These are phyloP conservation scores for Gossypium laxum DNA, from an alignment of 441 rosid genomes.

Conservation along the genomic window DNA sequence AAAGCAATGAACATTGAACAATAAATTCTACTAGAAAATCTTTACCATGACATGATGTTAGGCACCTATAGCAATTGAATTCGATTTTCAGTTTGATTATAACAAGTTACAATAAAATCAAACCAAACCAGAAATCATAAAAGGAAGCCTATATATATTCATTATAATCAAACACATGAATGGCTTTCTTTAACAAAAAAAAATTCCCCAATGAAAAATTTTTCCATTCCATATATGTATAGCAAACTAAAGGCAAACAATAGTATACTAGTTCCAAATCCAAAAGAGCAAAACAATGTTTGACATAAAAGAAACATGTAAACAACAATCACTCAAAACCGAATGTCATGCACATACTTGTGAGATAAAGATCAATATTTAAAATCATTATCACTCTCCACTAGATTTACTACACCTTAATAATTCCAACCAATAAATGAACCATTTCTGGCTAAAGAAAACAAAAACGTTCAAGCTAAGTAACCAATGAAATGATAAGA, in stretches of 20 bases:
- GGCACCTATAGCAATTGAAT: neutral
- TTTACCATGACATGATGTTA: conserved; percentile 21
- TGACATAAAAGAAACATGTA: neutral
- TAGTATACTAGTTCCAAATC: neutral
- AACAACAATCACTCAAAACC: neutral
- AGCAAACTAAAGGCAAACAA: neutral
- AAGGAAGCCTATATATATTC: neutral
- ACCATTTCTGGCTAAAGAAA: too few relatives aligned
- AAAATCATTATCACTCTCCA: neutral
- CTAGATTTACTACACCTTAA: neutral
- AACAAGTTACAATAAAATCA: neutral
- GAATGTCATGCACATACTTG: neutral
- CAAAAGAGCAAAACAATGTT: neutral
- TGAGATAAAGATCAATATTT: neutral
- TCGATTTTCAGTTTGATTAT: neutral
- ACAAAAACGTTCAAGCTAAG: too few relatives aligned
- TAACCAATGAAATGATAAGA: too few relatives aligned
- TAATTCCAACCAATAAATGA: neutral
- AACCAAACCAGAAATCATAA: neutral
- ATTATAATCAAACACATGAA: neutral
- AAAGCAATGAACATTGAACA: neutral
- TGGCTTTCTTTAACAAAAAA: too few relatives aligned
- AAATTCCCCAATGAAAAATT: too few relatives aligned
- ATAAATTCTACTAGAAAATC: conserved; percentile 16
- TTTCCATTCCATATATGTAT: neutral